Base-by-base conservation (phyloP, 192 early-diverging fungal species). In the Obelidium mucronatum region DNA sequence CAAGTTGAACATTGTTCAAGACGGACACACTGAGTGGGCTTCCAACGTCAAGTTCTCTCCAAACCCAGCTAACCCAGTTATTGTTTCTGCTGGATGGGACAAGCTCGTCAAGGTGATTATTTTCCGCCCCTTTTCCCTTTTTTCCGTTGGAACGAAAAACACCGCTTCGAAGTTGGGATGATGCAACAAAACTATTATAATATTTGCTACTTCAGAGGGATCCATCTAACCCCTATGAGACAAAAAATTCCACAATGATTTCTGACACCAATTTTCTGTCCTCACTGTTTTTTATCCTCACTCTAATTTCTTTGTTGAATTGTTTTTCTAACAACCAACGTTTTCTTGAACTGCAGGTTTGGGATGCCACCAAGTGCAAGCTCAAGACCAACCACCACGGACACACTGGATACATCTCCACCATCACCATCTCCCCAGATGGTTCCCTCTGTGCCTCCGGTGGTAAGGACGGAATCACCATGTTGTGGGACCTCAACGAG, bases 401-500 rank as follows among this genome's bases (percentile, higher is more conserved):
- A 78, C 97, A 99, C 93, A 91, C 88, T 77, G 96, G 96, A 79
- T 97, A 97, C 88, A 94, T 99, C 84, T 95, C 93, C 91, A 94
- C 95, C 82, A 92, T 98, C 82, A 98, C 96, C 83, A 93, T 99
- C 89, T 98, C 96, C 40, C 97, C 97, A 74, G 97, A 99, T 88
- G 97, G 97, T 86, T 99, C 97, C 56, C 93, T 99, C 82, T 99
- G 96, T 91, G 97, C 97, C 83, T 97, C 97, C 80, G 97, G 96
- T 79, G 97, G 97, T 86, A 96, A 96, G 89, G 97, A 99, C 89
- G 94, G 96, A 82, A 90, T 97, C 87, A 93, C 94, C 80, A 98
- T 97, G 96, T 92, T 99, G 76, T 99, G 97, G 97, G 97, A 99
- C 85, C 89, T 99, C 73, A 98, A 98, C 90, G 97, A 99, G 81